Evolutionary conservation across 495 filamentous ascomycete genomes (phyloP).

Genomic region (Penicillium tannophilum): DNA sequence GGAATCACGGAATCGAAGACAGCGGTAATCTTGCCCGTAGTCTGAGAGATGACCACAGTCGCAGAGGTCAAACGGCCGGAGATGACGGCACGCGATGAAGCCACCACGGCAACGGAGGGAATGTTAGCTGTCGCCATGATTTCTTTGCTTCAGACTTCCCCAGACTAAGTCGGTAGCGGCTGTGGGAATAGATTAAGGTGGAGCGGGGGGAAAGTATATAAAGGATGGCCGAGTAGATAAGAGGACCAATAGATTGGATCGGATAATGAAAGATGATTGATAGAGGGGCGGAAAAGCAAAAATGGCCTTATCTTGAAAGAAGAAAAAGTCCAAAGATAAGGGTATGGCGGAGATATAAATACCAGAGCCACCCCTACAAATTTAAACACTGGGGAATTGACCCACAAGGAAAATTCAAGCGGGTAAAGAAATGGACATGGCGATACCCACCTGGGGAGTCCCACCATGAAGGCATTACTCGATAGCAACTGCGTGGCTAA

Average conservation of each 20-base stretch:
- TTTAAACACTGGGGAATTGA: slow-evolving; percentile 5
- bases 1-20: slow-evolving; percentile 75
- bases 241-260: slow-evolving; percentile 8
- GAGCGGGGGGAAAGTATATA: slow-evolving; percentile 5
- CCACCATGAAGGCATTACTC: slow-evolving; percentile 28
- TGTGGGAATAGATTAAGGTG: not conserved
- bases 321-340: slow-evolving; percentile 21
- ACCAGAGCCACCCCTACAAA: slow-evolving; percentile 7
- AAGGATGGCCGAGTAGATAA: slow-evolving; percentile 14
- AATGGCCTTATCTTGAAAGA: slow-evolving; percentile 3
- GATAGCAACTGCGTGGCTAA: slow-evolving; percentile 23
- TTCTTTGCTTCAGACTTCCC: slow-evolving; percentile 9
- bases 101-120: slow-evolving; percentile 67
- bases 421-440: not conserved
- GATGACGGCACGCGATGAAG: slow-evolving; percentile 78
- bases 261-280: slow-evolving; percentile 5
- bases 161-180: slow-evolving; percentile 8
- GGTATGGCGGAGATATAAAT: slow-evolving; percentile 29
- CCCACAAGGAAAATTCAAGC: slow-evolving; percentile 13
- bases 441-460: slow-evolving; percentile 17
- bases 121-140: slow-evolving; percentile 38
- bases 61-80: slow-evolving; percentile 67
- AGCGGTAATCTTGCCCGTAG: slow-evolving; percentile 81
- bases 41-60: slow-evolving; percentile 77
- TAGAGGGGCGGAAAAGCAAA: not conserved